These are phyloP conservation scores for Geotrichum klebahnii DNA, from an alignment of 1,139 yeast genomes.

Conservation along the genomic window DNA sequence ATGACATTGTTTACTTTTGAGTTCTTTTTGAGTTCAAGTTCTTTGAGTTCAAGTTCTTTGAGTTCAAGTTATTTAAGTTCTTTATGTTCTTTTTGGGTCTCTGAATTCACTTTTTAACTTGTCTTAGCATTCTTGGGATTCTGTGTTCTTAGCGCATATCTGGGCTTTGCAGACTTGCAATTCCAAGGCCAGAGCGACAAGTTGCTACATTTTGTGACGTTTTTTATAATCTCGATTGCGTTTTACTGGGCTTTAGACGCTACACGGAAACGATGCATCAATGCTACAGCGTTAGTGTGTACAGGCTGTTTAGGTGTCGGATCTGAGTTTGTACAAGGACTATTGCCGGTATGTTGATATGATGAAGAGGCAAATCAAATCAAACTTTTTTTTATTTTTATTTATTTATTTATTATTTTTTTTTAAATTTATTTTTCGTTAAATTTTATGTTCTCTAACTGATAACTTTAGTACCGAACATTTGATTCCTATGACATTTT, in stretches of 20 bases:
- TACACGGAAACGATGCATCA: slow-evolving; percentile 42
- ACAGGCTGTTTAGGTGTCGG: slow-evolving; percentile 47
- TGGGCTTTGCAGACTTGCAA: slow-evolving; percentile 52
- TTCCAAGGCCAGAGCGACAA: slow-evolving; percentile 48
- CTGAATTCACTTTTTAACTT: slow-evolving; percentile 7
- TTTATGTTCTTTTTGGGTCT: background rate
- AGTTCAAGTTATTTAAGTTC: too few relatives aligned
- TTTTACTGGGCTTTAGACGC: slow-evolving; percentile 55
- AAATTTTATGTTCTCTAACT: background rate
- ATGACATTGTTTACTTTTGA: too few relatives aligned
- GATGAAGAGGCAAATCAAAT: slow-evolving; percentile 1
- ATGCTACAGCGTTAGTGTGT: slow-evolving; percentile 46
- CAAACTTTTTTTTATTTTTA: background rate
- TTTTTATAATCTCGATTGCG: slow-evolving; percentile 49
- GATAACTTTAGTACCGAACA: slow-evolving; percentile 28
- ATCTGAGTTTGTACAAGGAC: slow-evolving; percentile 51
- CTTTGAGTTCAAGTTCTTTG: too few relatives aligned
- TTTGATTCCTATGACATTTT: slow-evolving; percentile 41
- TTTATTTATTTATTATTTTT: background rate
- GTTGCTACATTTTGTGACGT: slow-evolving; percentile 49
- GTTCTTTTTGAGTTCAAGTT: too few relatives aligned
- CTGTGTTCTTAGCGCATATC: slow-evolving; percentile 34
- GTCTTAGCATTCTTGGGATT: slow-evolving; percentile 33
- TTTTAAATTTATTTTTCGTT: too few relatives aligned
- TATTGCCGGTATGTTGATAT: slow-evolving; percentile 31